Conservation (phyloP, 768 basidiomycete species). For the Termitomyces sp. region DNA sequence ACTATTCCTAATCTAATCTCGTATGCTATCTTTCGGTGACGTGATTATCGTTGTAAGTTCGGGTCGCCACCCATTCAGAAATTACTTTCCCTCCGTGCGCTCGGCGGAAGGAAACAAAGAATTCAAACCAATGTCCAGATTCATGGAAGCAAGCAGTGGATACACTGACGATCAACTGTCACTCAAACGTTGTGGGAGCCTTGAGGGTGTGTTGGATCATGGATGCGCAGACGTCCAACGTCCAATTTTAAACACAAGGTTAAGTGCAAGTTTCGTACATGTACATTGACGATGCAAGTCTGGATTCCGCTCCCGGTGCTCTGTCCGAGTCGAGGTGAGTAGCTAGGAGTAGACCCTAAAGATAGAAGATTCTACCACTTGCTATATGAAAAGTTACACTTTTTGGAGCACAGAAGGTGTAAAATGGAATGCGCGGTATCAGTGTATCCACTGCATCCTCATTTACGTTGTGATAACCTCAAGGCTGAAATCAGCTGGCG, state of each 20-base stretch:
- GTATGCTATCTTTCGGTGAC: not conserved
- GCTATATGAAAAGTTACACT: conserved; percentile 25
- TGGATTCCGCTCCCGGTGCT: conserved; percentile 15
- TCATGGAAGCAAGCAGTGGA: conserved; percentile 36
- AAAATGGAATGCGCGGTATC: conserved; percentile 25
- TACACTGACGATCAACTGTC: conserved; percentile 18
- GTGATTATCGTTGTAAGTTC: no score
- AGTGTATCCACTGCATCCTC: conserved; percentile 5
- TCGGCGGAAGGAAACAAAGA: conserved; percentile 25
- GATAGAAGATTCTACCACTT: conserved; percentile 28
- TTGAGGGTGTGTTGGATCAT: conserved; percentile 41
- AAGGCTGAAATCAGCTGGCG: conserved; percentile 30
- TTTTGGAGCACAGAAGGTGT: conserved; percentile 24
- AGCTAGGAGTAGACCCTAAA: conserved; percentile 28
- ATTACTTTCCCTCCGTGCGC: no score
- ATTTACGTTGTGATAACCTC: not conserved
- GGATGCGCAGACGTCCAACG: not conserved
- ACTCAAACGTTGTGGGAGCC: conserved; percentile 14
- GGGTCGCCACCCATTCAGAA: no score
- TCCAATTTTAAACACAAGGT: not conserved
- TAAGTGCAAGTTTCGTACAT: conserved; percentile 25
- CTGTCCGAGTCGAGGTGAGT: conserved; percentile 29
- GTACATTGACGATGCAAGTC: conserved; percentile 14
- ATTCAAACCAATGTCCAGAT: conserved; percentile 43
- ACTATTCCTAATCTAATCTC: no score